Base-by-base conservation (phyloP, 768 basidiomycete genomes). In the Phaeotremella fagi region DNA sequence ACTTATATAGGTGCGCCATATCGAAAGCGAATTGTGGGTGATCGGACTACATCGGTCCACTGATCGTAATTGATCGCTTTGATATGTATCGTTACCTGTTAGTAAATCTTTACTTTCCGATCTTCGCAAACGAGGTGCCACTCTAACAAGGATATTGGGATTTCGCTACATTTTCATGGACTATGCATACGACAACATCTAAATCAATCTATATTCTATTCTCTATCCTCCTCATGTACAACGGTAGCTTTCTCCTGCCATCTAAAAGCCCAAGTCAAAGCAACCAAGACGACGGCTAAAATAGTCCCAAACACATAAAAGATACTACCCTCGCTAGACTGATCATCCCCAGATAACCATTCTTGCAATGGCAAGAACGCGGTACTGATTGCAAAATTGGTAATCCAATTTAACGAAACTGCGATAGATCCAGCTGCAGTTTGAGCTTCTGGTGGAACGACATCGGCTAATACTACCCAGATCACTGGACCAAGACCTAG, bases 401-500 rank as follows among this genome's bases (percentile, higher is more conserved):
- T 51, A 12, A 42, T 57, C 66, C 66, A 71, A 65, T 88, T 88
- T 12, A 85, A 57, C 12, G 85, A 85, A 24, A 90, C 75, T 0
- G 82, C 85, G 7, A 87, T 77, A 1, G 87, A 85, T 1, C 87
- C 87, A 6, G 87, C 77, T 3, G 86, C 82, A 18, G 86, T 88
- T 16, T 85, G 83, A 46, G 86, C 87, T 82, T 86, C 54, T 26
- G 80, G 75, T 2, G 89, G 90, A 16, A 90, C 85, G 27, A 94
- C 84, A 70, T 97, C 90, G n/a, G 88, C 82, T 28, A 91, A 84
- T 74, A 95, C 85, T 26, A 97, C 85, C 70, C 90, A 97, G 0
- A 91, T 91, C 31, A 95, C 78, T 0, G 92, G 92, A 1, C 92
- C 92, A n/a, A 95, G 79, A 2, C 92, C 92, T 33, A 86, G 74